phyloP scores from a whole-genome alignment of 371 early-diverging fungal species.

The Zopfochytrium polystomum region DNA sequence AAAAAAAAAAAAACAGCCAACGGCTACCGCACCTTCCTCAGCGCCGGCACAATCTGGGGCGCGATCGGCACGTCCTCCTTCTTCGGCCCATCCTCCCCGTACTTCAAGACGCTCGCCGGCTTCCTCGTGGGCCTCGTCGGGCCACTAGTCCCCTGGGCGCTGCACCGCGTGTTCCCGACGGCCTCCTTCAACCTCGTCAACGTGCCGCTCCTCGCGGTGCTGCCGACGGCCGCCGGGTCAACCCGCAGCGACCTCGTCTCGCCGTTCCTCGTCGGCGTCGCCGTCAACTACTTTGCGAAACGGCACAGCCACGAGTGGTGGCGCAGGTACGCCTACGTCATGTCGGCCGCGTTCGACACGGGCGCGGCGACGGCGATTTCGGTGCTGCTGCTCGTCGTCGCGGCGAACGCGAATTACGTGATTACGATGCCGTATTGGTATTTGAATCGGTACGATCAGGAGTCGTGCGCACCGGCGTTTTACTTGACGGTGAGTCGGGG shows the following conservation, averaged over 20 bases:
- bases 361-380: background rate
- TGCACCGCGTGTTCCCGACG: slow-evolving; percentile 26
- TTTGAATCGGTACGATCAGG: slow-evolving; percentile 7
- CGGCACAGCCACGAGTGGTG: slow-evolving; percentile 10
- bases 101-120: slow-evolving; percentile 24
- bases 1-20: background rate
- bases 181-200: slow-evolving; percentile 36
- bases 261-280: too few species aligned
- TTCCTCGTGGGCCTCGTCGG: slow-evolving; percentile 35
- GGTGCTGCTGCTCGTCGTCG: background rate
- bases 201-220: slow-evolving; percentile 32
- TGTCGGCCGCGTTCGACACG: slow-evolving; percentile 12
- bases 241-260: slow-evolving; percentile 18
- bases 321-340: slow-evolving; percentile 15
- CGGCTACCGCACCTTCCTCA: slow-evolving; percentile 14
- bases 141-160: slow-evolving; percentile 39
- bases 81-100: slow-evolving; percentile 36
- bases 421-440: slow-evolving; percentile 10
- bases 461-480: slow-evolving; percentile 12
- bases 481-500: slow-evolving; percentile 3
- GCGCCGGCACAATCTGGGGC: slow-evolving; percentile 33
- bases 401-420: too few species aligned
- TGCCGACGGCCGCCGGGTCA: slow-evolving; percentile 4
- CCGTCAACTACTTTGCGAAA: slow-evolving; percentile 16
- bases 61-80: slow-evolving; percentile 54